Evolutionary conservation across 768 basidiomycete species (phyloP).

Genomic region (Suillus brevipes): DNA sequence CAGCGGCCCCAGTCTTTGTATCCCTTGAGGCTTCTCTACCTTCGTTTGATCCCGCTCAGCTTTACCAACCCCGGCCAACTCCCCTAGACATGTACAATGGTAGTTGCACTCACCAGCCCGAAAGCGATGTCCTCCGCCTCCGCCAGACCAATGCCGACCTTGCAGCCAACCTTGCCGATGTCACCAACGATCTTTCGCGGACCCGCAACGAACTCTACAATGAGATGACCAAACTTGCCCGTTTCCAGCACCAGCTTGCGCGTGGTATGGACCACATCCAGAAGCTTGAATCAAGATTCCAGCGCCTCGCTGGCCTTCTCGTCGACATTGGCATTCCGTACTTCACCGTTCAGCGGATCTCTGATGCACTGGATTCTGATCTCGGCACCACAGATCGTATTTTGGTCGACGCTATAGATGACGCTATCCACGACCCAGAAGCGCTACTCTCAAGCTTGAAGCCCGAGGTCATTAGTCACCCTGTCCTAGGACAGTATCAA

Average conservation of each 20-base stretch:
- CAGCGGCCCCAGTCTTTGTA: conserved; percentile 24
- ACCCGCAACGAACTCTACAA: conserved; percentile 30
- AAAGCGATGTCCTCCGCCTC: conserved; percentile 11
- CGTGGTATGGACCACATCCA: conserved; percentile 29
- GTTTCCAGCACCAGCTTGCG: conserved; percentile 25
- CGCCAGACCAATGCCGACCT: conserved; percentile 19
- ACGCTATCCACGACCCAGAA: conserved; percentile 38
- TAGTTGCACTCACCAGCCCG: not conserved
- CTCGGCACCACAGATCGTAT: conserved; percentile 41
- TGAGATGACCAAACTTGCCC: conserved; percentile 29
- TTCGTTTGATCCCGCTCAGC: conserved; percentile 28
- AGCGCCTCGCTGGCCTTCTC: conserved; percentile 25
- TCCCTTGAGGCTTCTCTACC: conserved; percentile 22
- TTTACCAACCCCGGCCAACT: conserved; percentile 15
- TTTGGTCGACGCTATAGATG: conserved; percentile 43
- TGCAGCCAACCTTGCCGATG: conserved; percentile 30
- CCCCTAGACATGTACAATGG: conserved; percentile 15
- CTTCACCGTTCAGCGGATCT: conserved; percentile 24
- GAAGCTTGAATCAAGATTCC: conserved; percentile 25
- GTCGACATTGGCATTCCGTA: conserved; percentile 29
- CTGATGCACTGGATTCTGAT: conserved; percentile 21
- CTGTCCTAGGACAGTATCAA: conserved; percentile 44
- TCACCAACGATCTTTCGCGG: conserved; percentile 28
- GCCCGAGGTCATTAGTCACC: conserved; percentile 34
- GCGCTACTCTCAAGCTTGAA: conserved; percentile 46